phyloP scores from a whole-genome alignment of 306 rosid species.

The Malus orientalis region DNA sequence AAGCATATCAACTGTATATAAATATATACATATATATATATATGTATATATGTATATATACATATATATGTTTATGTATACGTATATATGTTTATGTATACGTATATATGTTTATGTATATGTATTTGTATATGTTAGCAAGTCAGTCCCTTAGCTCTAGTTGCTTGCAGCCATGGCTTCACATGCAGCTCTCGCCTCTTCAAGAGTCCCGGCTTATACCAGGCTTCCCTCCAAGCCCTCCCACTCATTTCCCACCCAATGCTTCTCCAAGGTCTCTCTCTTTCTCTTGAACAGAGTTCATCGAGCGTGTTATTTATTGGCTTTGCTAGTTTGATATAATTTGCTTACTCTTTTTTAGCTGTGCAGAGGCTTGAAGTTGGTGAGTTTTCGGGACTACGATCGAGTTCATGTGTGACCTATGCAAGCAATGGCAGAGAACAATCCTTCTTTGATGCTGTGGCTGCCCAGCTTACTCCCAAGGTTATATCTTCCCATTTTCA shows the following conservation, averaged over 20 bases:
- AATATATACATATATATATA: too few relatives aligned
- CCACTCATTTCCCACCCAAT: conserved; percentile 56
- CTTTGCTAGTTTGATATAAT: neutral
- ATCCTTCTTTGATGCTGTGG: conserved; percentile 70
- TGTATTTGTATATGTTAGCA: neutral
- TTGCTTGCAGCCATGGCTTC: conserved; percentile 77
- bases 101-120: neutral
- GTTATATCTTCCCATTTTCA: conserved; percentile 19
- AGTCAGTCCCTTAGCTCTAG: conserved; percentile 14
- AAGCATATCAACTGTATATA: neutral
- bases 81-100: too few relatives aligned
- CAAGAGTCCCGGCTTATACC: conserved; percentile 68
- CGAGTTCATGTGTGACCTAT: conserved; percentile 49
- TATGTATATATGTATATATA: too few relatives aligned
- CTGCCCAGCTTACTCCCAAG: conserved; percentile 76
- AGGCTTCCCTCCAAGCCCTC: conserved; percentile 66
- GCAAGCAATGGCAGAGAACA: conserved; percentile 54
- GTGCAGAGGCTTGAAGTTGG: conserved; percentile 71
- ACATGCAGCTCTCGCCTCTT: conserved; percentile 85
- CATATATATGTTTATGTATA: too few relatives aligned
- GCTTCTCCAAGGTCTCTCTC: conserved; percentile 56
- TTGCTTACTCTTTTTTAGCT: conserved; percentile 12
- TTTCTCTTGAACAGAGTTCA: neutral
- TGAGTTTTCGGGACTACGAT: conserved; percentile 76
- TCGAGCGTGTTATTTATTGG: neutral